Percentiles rank a stretch among this genome's conserved stretches.
Evolutionary conservation across 202 grass and related monocot genomes (phyloP).

Genomic region (Eragrostis tef): DNA sequence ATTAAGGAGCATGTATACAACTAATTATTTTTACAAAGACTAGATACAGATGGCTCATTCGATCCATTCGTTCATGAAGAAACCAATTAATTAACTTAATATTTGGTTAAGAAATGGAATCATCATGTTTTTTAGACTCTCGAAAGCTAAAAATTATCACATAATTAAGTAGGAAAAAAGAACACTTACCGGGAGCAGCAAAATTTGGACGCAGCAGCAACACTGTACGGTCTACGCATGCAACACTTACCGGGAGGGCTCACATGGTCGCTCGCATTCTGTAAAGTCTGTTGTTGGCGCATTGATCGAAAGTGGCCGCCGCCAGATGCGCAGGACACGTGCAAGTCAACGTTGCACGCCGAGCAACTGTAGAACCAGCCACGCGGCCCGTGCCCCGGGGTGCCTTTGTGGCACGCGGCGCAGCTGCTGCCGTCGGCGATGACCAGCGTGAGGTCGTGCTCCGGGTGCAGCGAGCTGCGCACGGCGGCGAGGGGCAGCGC

Average conservation of each 20-base stretch:
- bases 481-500: neutral
- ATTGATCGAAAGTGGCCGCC: neutral
- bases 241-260: neutral
- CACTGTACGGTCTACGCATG: neutral
- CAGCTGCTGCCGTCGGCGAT: neutral
- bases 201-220: neutral
- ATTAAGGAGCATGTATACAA: neutral
- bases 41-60: neutral
- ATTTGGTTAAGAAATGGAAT: too few relatives aligned
- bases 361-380: neutral
- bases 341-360: neutral
- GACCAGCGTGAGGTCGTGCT: slow-evolving; percentile 37
- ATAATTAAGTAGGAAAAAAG: too few relatives aligned
- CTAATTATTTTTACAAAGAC: neutral
- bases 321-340: neutral
- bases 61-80: neutral
- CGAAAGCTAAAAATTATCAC: too few relatives aligned
- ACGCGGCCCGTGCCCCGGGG: neutral
- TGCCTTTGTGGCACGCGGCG: neutral
- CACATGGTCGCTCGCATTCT: too few relatives aligned
- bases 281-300: neutral
- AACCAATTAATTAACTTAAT: too few relatives aligned
- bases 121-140: too few relatives aligned
- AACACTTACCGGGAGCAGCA: neutral
- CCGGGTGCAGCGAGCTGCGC: neutral